These are phyloP conservation scores for Glutinoglossum americanum DNA, from an alignment of 495 filamentous ascomycete genomes.

Conservation along the genomic window DNA sequence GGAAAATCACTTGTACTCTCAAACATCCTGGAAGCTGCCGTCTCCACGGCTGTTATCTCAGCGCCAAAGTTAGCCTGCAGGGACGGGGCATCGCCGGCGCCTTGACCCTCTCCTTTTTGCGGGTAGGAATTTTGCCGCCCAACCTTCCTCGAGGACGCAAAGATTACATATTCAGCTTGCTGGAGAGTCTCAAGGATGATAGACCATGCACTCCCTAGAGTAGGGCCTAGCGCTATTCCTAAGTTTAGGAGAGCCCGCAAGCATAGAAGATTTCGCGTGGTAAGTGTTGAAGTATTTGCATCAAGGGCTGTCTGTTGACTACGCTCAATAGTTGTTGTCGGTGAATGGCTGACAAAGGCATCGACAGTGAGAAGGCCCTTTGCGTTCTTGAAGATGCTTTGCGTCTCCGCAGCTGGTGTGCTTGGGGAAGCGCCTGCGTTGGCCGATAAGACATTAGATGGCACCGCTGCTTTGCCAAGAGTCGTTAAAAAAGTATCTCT, in stretches of 20 bases:
- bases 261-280: slow-evolving; percentile 75
- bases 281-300: slow-evolving; percentile 33
- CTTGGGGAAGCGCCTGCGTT: slow-evolving; percentile 24
- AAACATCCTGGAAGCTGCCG: slow-evolving; percentile 67
- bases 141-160: slow-evolving; percentile 22
- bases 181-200: slow-evolving; percentile 82
- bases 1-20: slow-evolving; percentile 82
- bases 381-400: slow-evolving; percentile 35
- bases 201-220: slow-evolving; percentile 62
- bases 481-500: slow-evolving; percentile 90
- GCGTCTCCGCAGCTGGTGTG: slow-evolving; percentile 24
- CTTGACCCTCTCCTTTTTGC: slow-evolving; percentile 7
- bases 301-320: slow-evolving; percentile 31
- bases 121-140: slow-evolving; percentile 5
- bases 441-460: slow-evolving; percentile 46
- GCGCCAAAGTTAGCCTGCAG: slow-evolving; percentile 43
- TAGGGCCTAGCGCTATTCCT: slow-evolving; percentile 83
- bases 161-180: slow-evolving; percentile 72
- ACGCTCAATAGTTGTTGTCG: slow-evolving; percentile 24
- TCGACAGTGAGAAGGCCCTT: slow-evolving; percentile 43
- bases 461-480: slow-evolving; percentile 77
- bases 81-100: slow-evolving; percentile 20
- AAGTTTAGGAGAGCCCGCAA: slow-evolving; percentile 77
- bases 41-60: slow-evolving; percentile 73
- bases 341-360: slow-evolving; percentile 28